Base-by-base conservation (phyloP, 129 eudicot genomes). In the Gnaphalium uliginosum region DNA sequence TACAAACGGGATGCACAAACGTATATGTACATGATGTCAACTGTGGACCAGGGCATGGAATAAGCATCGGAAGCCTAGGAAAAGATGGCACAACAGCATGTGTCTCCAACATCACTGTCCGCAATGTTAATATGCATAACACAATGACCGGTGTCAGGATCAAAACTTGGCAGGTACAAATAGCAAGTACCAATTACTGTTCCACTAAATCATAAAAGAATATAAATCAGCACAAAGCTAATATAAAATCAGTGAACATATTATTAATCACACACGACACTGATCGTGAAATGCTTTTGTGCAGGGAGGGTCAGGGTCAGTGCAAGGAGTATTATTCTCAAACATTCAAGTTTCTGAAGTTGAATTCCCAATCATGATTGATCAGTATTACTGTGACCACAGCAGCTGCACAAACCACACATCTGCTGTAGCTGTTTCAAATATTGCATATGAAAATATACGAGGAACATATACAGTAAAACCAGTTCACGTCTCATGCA, bases 31-130 rank as follows among this genome's bases (percentile, higher is more conserved):
- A 86, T 68, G 83, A 87, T 68, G 90, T 93, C 35, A 90, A 90
- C 71, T 93, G 98, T 79, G 98, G 98, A 63, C 98, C 98, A 2
- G 98, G 98, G 80, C 98, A 90, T 78, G 97, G 98, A 66, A 93
- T 93, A 79, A 93, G 98, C 80, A 93, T 93, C 59, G 98, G 98
- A 41, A 81, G 96, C 46, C 85, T 93, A 43, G 98, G 98, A 77
- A 90, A 80, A 81, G 89, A 88, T 54, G 86, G 82, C 66, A 87
- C 96, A 25, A 90, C 86, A 72, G 98, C 98, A 58, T 93, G 98
- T 76, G 98, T 93, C 27, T 90, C 98, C 33, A 93, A 93, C 69
- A 89, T 90, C 51, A 93, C 98, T 41, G 91, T 93, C 66, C 82
- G 90, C 53, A 84, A 93, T 71, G 61, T 88, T 27, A 78, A 71